These are phyloP conservation scores for Trichoderma sp. DNA, from an alignment of 2,329 filamentous ascomycete genomes.

Conservation along the genomic window DNA sequence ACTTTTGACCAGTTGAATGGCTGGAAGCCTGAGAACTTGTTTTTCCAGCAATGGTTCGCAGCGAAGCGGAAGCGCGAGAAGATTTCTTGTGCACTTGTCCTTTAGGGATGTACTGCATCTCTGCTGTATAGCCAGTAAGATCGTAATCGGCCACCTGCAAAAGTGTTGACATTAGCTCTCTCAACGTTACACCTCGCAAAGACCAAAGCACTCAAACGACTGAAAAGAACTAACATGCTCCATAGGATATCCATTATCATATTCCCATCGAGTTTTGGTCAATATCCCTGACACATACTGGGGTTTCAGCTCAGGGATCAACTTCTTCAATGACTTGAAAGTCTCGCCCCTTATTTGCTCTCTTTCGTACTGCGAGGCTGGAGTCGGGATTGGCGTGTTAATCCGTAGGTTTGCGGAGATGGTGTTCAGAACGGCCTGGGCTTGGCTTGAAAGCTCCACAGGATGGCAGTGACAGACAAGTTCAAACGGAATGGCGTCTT, in stretches of 20 bases:
- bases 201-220: not conserved
- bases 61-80: not conserved
- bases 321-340: not conserved
- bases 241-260: conserved; percentile 8
- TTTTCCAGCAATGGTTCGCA: not conserved
- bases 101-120: conserved; percentile 5
- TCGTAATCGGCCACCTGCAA: not conserved
- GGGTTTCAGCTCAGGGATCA: conserved; percentile 5
- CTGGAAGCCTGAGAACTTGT: not conserved
- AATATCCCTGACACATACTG: not conserved
- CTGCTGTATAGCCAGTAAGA: not conserved
- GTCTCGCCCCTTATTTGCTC: not conserved
- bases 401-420: not conserved
- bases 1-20: not conserved
- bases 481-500: conserved; percentile 1
- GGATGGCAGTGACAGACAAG: too few relatives aligned
- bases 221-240: not conserved
- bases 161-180: not conserved
- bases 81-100: not conserved
- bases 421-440: not conserved
- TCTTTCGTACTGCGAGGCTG: not conserved
- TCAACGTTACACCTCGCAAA: not conserved
- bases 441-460: not conserved
- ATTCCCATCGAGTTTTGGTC: conserved; percentile 11
- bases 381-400: not conserved